A percentile compares a stretch with the other conserved stretches of the same genome.
Conservation (phyloP, 73 alveolate species). For the Stentor coeruleus region DNA sequence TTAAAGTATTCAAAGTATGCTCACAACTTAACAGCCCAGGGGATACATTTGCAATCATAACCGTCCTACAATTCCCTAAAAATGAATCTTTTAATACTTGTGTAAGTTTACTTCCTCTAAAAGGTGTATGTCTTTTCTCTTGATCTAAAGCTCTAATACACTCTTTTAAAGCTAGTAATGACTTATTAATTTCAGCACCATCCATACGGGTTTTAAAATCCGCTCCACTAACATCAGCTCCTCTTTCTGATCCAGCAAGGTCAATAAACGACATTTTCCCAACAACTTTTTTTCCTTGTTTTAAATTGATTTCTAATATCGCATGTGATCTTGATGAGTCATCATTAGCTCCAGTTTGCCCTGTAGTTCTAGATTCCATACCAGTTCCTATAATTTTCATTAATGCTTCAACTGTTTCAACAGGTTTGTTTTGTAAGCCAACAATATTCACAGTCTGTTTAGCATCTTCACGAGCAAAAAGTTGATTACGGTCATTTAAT, state of each 20-base stretch:
- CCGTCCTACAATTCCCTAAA: slow-evolving; percentile 98
- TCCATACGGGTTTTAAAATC: slow-evolving; percentile 96
- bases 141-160: slow-evolving; percentile 99
- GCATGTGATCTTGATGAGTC: slow-evolving; percentile 63
- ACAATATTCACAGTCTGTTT: slow-evolving; percentile 94
- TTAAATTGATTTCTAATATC: slow-evolving; percentile 38
- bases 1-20: slow-evolving; percentile 97
- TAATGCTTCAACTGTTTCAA: slow-evolving; percentile 55
- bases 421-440: slow-evolving; percentile 82
- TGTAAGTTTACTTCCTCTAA: slow-evolving; percentile 98
- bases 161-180: slow-evolving; percentile 97
- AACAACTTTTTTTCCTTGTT: slow-evolving; percentile 39
- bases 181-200: slow-evolving; percentile 99
- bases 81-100: slow-evolving; percentile 98
- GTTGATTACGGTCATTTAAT: slow-evolving; percentile 83
- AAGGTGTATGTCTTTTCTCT: slow-evolving; percentile 97
- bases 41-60: slow-evolving; percentile 98
- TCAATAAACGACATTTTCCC: slow-evolving; percentile 97
- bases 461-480: slow-evolving; percentile 97
- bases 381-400: slow-evolving; percentile 77
- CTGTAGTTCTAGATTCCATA: slow-evolving; percentile 63
- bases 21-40: slow-evolving; percentile 97
- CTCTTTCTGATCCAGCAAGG: slow-evolving; percentile 98
- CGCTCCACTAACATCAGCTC: slow-evolving; percentile 68
- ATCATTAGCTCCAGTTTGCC: slow-evolving; percentile 49